A percentile compares a stretch with the other conserved stretches of the same genome.
Evolutionary conservation across 495 filamentous ascomycete genomes (phyloP).

Genomic region (Tuber aestivum): DNA sequence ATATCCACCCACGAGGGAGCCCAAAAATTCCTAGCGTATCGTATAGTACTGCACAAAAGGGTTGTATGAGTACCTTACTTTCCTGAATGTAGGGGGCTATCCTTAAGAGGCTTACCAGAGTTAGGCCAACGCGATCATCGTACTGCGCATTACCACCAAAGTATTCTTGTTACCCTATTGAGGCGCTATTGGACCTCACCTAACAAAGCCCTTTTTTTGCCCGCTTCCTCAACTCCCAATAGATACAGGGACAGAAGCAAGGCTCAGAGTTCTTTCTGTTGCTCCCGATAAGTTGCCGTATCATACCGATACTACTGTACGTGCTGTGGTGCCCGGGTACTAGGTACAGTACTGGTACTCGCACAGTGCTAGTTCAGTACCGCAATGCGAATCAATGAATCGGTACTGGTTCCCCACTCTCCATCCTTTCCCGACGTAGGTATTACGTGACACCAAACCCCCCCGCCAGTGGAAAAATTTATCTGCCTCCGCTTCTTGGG

Average conservation of each 20-base stretch:
- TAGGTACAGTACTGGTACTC: not conserved
- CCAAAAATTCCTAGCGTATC: not conserved
- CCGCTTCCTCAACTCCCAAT: not conserved
- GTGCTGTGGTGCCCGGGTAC: too few species aligned
- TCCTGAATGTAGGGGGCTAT: not conserved
- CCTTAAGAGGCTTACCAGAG: not conserved
- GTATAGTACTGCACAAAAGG: not conserved
- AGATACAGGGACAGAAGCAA: not conserved
- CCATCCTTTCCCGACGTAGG: not conserved
- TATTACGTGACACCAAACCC: not conserved
- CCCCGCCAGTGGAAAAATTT: not conserved
- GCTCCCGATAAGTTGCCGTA: not conserved
- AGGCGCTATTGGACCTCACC: not conserved
- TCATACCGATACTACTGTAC: not conserved
- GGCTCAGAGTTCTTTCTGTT: not conserved
- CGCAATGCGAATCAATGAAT: not conserved
- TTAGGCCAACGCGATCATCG: not conserved
- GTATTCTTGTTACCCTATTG: not conserved
- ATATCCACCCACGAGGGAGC: not conserved
- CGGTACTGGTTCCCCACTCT: not conserved
- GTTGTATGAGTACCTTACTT: not conserved
- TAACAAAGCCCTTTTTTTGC: not conserved
- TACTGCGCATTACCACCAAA: not conserved
- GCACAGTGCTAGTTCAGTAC: not conserved
- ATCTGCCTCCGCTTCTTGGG: not conserved